Evolutionary conservation across 768 basidiomycete genomes (phyloP).

Genomic region (Pholiota molesta): DNA sequence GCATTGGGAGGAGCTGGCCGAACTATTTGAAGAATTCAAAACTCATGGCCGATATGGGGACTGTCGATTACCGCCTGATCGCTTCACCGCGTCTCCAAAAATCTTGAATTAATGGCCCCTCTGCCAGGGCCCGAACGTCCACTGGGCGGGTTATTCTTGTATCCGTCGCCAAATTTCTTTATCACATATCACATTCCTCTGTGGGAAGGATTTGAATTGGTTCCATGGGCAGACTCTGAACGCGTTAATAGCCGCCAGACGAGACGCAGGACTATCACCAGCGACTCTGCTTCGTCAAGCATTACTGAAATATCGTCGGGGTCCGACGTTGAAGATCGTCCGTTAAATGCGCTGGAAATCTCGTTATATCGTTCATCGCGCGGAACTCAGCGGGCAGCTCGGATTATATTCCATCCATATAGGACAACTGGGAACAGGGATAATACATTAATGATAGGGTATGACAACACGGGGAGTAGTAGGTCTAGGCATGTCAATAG

Average conservation of each 20-base stretch:
- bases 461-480: neutral
- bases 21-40: conserved; percentile 5
- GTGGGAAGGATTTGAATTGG: conserved; percentile 1
- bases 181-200: neutral
- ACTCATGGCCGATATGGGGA: neutral
- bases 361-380: neutral
- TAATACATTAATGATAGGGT: neutral
- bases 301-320: neutral
- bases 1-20: conserved; percentile 2
- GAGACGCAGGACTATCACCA: neutral
- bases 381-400: neutral
- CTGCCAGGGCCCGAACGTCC: neutral
- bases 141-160: conserved; percentile 2
- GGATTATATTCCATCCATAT: neutral
- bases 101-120: neutral
- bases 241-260: neutral
- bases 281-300: neutral
- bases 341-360: neutral
- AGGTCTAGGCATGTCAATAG: too few species aligned
- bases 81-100: neutral
- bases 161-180: conserved; percentile 1
- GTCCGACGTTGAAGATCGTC: neutral
- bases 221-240: neutral
- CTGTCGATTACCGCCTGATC: conserved; percentile 3
- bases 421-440: neutral